These are phyloP conservation scores for Melastoma candidum DNA, from an alignment of 441 rosid genomes.

Conservation along the genomic window DNA sequence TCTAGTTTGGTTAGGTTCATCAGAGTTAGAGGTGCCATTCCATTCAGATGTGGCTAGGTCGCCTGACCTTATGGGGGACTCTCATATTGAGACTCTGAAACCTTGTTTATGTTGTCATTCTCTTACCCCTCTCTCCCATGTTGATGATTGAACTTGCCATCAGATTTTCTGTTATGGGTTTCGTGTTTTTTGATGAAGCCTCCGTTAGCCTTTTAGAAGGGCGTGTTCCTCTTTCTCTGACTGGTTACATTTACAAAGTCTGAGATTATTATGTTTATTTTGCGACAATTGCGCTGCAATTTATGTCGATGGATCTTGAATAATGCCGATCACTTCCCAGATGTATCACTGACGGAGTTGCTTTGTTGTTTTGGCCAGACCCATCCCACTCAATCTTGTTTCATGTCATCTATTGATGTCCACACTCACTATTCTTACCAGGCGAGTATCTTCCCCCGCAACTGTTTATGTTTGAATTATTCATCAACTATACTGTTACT, in stretches of 20 bases:
- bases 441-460: constrained; percentile 29
- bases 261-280: neutral
- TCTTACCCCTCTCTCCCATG: no score
- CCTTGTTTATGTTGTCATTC: no score
- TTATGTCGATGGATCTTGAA: neutral
- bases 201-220: no score
- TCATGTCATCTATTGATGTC: constrained; percentile 96
- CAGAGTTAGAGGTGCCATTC: no score
- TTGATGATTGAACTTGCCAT: no score
- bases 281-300: neutral
- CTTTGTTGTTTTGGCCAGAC: constrained; percentile 43
- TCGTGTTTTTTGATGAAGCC: no score
- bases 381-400: constrained; percentile 97
- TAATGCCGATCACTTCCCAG: neutral
- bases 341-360: neutral
- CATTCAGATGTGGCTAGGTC: no score
- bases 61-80: no score
- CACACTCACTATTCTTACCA: constrained; percentile 98
- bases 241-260: neutral
- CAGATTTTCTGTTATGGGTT: no score
- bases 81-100: no score
- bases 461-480: constrained; percentile 3
- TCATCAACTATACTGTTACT: neutral
- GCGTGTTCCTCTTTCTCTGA: no score
- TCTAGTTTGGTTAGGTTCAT: neutral